Evolutionary conservation across 129 eudicot genomes (phyloP), one percentile per base, ranked within the genome.

Genomic region (Calendula officinalis): DNA sequence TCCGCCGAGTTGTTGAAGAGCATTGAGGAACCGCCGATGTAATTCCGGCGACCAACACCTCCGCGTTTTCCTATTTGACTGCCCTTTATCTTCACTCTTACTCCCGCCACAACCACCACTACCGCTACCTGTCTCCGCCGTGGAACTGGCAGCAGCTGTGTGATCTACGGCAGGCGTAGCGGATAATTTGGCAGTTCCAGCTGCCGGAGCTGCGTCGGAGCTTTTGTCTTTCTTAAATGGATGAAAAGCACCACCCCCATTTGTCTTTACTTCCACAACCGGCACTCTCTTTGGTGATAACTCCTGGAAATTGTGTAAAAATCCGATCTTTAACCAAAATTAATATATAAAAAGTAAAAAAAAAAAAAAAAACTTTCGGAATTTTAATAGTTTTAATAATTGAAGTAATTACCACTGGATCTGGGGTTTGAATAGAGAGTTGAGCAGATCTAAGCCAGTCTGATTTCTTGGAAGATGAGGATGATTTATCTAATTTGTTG

Each of bases 381-480:
- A 30, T 2, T 38, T n/a, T 8, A 40, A 37, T 34, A 17, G 9
- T 5, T 35, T 30, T 14, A 45, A 45, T 3, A 7, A 36, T 0
- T 57, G 8, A 57, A 15, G 32, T 9, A 71, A 60, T 72, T 62
- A 91, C 95, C 89, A 54, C 75, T 81, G 89, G 95, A 80, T 92
- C 99, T 68, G 96, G 85, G 71, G 91, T 63, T 72, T 88, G 98
- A 51, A 85, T 92, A 76, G 95, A 88, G 0, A 92, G 83, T 72
- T 88, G 99, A 64, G 81, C 91, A 72, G 96, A 89, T 88, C 86
- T 85, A 62, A 92, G 95, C 99, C 99, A 92, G 34, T 92, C 99
- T 12, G 95, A 83, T 66, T 92, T 92, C 69, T 85, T 88, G 12
- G 80, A 78, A 36, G 60, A 57, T 2, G 71, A 73, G 37, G 71